These are phyloP conservation scores for Hemileccinum rubropunctum DNA, from an alignment of 768 basidiomycete genomes.

Conservation along the genomic window DNA sequence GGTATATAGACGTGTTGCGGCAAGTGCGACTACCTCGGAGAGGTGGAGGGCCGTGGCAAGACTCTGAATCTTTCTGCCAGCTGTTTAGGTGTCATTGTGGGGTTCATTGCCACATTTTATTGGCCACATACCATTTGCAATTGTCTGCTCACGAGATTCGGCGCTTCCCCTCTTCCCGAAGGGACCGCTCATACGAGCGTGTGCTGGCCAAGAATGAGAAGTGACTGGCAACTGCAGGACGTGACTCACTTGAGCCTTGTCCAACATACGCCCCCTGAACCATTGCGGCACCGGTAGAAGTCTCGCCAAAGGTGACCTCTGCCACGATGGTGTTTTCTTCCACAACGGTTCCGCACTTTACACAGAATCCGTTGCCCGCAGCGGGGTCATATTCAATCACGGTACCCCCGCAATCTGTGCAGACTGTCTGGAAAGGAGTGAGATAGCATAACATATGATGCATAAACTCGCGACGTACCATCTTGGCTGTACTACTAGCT, in stretches of 20 bases:
- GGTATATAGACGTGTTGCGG: constrained; percentile 85
- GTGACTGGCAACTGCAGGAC: neutral
- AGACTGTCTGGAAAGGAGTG: constrained; percentile 46
- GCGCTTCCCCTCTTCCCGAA: constrained; percentile 75
- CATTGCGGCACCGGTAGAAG: constrained; percentile 87
- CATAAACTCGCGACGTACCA: constrained; percentile 13
- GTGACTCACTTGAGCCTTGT: constrained; percentile 79
- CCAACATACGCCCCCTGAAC: constrained; percentile 93
- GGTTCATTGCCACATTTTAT: neutral
- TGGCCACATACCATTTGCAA: constrained; percentile 68
- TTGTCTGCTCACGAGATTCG: constrained; percentile 89
- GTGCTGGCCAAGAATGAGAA: constrained; percentile 45
- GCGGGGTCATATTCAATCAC: constrained; percentile 84
- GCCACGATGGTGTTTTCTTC: constrained; percentile 94
- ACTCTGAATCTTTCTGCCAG: constrained; percentile 77
- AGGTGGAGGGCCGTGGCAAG: constrained; percentile 77
- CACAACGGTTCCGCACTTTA: constrained; percentile 83
- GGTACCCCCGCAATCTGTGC: constrained; percentile 76
- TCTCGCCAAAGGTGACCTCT: constrained; percentile 96
- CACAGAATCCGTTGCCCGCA: constrained; percentile 83
- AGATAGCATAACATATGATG: neutral
- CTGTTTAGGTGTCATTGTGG: constrained; percentile 37
- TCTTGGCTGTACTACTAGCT: neutral
- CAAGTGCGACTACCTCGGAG: constrained; percentile 74
- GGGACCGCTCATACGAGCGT: constrained; percentile 78